A percentile compares a stretch with the other conserved stretches of the same genome.
phyloP scores from a whole-genome alignment of 768 basidiomycete species.

The Porphyrellus cyaneotinctus region DNA sequence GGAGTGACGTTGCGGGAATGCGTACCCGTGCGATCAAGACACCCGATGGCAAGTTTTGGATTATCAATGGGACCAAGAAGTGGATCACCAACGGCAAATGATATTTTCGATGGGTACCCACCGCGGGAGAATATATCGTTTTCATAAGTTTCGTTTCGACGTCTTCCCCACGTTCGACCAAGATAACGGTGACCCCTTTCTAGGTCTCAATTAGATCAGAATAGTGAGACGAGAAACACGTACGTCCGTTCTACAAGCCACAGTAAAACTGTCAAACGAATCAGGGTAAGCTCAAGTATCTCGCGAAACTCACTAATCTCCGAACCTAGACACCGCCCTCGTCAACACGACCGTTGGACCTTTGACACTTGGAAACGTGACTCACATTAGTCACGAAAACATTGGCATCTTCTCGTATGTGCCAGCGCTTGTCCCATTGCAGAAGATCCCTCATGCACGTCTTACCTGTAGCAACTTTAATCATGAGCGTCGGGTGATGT shows the following conservation, averaged over 20 bases:
- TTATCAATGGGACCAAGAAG: background rate
- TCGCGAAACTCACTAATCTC: background rate
- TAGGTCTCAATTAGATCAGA: background rate
- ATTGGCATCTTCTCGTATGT: slow-evolving; percentile 37
- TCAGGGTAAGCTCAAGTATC: background rate
- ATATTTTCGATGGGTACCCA: background rate
- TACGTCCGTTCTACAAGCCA: background rate
- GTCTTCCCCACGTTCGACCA: background rate
- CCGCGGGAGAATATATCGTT: background rate
- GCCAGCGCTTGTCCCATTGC: background rate
- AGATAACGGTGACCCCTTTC: background rate
- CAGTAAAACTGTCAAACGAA: background rate
- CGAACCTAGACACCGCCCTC: background rate
- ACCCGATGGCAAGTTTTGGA: background rate
- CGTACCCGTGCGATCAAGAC: slow-evolving; percentile 1
- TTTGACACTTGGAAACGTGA: background rate
- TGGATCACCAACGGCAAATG: slow-evolving; percentile 2
- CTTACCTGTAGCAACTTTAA: slow-evolving; percentile 52
- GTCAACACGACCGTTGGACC: background rate
- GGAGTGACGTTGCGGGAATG: background rate
- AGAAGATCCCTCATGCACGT: background rate
- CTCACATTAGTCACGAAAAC: background rate
- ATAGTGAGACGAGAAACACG: background rate
- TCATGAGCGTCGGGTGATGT: slow-evolving; percentile 74
- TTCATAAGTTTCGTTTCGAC: background rate